A percentile compares a stretch with the other conserved stretches of the same genome.
Evolutionary conservation across 345 rosid species (phyloP).

Genomic region (Salix purpurea): DNA sequence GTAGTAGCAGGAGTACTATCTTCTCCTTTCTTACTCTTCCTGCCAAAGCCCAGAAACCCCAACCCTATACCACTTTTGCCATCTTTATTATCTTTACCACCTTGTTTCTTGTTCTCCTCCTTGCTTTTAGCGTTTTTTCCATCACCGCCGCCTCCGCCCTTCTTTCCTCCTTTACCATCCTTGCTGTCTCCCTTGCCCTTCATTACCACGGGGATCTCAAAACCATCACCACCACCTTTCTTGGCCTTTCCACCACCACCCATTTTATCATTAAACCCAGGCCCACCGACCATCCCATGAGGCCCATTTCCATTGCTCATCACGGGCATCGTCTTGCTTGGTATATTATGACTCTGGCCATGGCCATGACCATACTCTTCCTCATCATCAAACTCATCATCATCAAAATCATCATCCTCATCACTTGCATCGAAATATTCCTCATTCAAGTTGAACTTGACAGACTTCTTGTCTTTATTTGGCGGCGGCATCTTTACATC

Average conservation of each 20-base stretch:
- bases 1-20: constrained; percentile 26
- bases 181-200: constrained; percentile 34
- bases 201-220: constrained; percentile 58
- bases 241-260: constrained; percentile 3
- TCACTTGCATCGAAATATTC: constrained; percentile 31
- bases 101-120: constrained; percentile 11
- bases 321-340: constrained; percentile 16
- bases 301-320: constrained; percentile 18
- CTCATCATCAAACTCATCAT: constrained; percentile 30
- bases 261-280: constrained; percentile 9
- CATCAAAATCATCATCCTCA: constrained; percentile 17
- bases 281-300: constrained; percentile 17
- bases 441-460: constrained; percentile 52
- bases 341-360: constrained; percentile 1
- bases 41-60: constrained; percentile 40
- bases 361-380: constrained; percentile 43
- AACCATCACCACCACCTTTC: constrained; percentile 10
- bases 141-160: constrained; percentile 17
- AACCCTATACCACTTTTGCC: constrained; percentile 33
- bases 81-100: constrained; percentile 20
- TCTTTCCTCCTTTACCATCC: constrained; percentile 29
- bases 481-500: constrained; percentile 23
- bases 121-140: constrained; percentile 8
- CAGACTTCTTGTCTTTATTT: constrained; percentile 55
- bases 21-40: constrained; percentile 43